Conservation (phyloP, 495 filamentous ascomycete species). For the Trichoderma erinaceum region DNA sequence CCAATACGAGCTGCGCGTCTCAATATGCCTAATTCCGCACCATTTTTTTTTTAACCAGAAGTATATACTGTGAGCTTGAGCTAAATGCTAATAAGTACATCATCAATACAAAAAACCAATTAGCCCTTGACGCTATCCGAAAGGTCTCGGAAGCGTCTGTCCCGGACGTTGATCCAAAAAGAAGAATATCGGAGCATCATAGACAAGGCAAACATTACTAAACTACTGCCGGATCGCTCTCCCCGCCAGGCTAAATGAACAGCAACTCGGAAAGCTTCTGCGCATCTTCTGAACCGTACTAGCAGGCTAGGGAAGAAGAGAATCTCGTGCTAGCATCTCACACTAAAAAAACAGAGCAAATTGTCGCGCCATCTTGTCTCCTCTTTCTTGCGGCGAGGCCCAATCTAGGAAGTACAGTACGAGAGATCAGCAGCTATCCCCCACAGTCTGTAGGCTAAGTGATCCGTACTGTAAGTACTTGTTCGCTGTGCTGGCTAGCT, state of each 20-base stretch:
- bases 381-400: background rate
- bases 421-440: background rate
- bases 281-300: background rate
- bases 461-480: conserved; percentile 12
- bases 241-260: background rate
- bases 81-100: too few species aligned
- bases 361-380: background rate
- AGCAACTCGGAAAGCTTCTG: background rate
- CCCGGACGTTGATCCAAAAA: background rate
- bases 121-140: background rate
- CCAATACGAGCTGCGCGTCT: too few species aligned
- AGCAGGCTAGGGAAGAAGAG: background rate
- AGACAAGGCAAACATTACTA: background rate
- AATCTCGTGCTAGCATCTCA: conserved; percentile 11
- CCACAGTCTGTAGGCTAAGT: background rate
- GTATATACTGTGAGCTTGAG: too few species aligned
- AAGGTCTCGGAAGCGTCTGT: background rate
- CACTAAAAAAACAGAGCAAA: background rate
- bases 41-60: too few species aligned
- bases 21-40: too few species aligned
- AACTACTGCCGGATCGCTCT: background rate
- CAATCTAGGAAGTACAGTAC: background rate
- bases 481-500: background rate
- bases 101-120: background rate
- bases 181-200: background rate